These are phyloP conservation scores for Pestalotiopsis fici DNA, from an alignment of 2,329 filamentous ascomycete species.

Conservation along the genomic window DNA sequence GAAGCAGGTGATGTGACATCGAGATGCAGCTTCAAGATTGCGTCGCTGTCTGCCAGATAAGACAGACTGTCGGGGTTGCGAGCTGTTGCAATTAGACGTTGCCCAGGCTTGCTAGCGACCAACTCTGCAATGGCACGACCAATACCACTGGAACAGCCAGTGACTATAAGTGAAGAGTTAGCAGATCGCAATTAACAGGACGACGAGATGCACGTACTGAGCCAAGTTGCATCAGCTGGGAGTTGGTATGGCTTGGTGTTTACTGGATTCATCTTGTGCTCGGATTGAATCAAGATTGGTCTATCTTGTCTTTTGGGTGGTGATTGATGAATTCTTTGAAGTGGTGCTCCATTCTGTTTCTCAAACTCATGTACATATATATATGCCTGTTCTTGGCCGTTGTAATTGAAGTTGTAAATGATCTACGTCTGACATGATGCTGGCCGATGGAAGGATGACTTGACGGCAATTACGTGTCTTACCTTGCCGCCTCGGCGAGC, in stretches of 20 bases:
- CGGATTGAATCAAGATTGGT: background rate
- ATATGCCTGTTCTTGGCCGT: background rate
- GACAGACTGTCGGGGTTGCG: background rate
- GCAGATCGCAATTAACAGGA: accelerated
- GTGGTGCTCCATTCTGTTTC: background rate
- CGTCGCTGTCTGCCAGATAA: background rate
- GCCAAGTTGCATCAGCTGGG: background rate
- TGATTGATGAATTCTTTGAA: background rate
- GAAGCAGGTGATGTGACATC: background rate
- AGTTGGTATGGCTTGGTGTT: background rate
- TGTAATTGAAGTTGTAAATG: background rate
- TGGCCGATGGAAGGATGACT: background rate
- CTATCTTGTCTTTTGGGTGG: background rate
- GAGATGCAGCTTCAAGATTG: background rate
- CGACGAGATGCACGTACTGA: background rate
- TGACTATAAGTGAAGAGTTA: background rate
- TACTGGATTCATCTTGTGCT: background rate
- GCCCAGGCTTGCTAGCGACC: background rate
- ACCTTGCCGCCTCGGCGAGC: background rate
- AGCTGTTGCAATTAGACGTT: background rate
- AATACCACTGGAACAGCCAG: background rate
- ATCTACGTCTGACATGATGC: background rate
- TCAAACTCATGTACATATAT: background rate
- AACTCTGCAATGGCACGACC: background rate
- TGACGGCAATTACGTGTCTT: background rate